These are phyloP conservation scores for Phialocephala subalpina DNA, from an alignment of 2,329 filamentous ascomycete species.

Conservation along the genomic window DNA sequence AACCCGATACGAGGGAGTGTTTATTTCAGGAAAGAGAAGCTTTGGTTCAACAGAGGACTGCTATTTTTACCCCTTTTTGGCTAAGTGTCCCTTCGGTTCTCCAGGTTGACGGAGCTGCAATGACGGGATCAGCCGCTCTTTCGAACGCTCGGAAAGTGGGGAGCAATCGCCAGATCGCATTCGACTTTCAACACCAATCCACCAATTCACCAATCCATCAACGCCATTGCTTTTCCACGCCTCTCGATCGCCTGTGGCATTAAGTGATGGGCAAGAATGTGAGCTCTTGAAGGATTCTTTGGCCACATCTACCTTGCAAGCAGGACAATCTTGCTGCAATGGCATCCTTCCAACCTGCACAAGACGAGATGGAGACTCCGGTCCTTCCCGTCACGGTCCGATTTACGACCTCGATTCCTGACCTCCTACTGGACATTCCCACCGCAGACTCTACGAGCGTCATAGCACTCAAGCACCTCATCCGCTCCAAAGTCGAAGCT, in stretches of 20 bases:
- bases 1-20: not conserved
- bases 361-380: not conserved
- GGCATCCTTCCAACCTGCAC: slow-evolving; percentile 3
- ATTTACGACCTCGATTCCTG: slow-evolving; percentile 86
- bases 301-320: not conserved
- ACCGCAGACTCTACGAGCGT: slow-evolving; percentile 74
- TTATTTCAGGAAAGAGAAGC: not conserved
- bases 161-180: not conserved
- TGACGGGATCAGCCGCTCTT: not conserved
- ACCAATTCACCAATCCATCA: not conserved
- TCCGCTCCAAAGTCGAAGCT: slow-evolving; percentile 74
- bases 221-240: not conserved
- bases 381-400: slow-evolving; percentile 74
- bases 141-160: slow-evolving; percentile 6
- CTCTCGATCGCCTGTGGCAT: not conserved
- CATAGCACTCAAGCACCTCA: slow-evolving; percentile 80
- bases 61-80: slow-evolving; percentile 7
- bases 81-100: not conserved
- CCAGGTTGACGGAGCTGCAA: not conserved
- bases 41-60: not conserved
- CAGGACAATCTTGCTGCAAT: not conserved
- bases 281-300: not conserved
- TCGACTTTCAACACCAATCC: not conserved
- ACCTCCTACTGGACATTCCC: slow-evolving; percentile 80
- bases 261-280: not conserved